Conservation (phyloP, 73 alveolate species). For the Strombidium stylifer region DNA sequence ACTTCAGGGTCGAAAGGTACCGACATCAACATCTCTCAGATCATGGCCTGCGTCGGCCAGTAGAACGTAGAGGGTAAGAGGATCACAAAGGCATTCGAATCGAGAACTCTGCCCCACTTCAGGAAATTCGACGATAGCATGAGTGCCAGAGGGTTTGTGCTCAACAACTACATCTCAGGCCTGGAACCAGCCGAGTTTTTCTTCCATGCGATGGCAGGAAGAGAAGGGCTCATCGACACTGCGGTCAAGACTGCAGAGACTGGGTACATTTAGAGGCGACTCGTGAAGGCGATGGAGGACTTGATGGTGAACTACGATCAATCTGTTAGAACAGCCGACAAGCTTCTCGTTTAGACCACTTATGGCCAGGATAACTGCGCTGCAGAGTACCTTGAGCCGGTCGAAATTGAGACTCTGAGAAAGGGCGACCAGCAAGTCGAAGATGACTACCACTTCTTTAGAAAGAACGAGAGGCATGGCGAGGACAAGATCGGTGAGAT, state of each 20-base stretch:
- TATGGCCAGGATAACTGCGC: constrained; percentile 99
- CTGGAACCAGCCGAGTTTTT: constrained; percentile 98
- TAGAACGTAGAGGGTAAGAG: constrained; percentile 99
- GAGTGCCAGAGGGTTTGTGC: constrained; percentile 99
- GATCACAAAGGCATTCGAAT: constrained; percentile 96
- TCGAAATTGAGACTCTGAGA: constrained; percentile 68
- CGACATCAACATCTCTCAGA: constrained; percentile 93
- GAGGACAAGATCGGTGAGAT: background rate
- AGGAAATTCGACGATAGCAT: constrained; percentile 99
- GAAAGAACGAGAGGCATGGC: background rate
- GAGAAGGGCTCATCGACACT: constrained; percentile 99
- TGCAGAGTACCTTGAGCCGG: constrained; percentile 96
- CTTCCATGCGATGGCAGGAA: constrained; percentile 99
- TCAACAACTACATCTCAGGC: constrained; percentile 95
- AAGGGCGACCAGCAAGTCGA: constrained; percentile 67
- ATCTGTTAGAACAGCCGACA: constrained; percentile 97
- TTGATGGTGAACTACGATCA: constrained; percentile 99
- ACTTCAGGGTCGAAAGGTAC: constrained; percentile 98
- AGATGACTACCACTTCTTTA: constrained; percentile 57
- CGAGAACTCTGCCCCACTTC: constrained; percentile 99
- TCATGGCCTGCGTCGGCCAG: constrained; percentile 99
- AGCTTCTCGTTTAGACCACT: constrained; percentile 94
- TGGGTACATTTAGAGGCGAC: constrained; percentile 99
- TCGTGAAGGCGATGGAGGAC: constrained; percentile 99
- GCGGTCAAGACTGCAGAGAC: constrained; percentile 99